Evolutionary conservation across 768 basidiomycete genomes (phyloP).

Genomic region (Termitomyces titanicus): DNA sequence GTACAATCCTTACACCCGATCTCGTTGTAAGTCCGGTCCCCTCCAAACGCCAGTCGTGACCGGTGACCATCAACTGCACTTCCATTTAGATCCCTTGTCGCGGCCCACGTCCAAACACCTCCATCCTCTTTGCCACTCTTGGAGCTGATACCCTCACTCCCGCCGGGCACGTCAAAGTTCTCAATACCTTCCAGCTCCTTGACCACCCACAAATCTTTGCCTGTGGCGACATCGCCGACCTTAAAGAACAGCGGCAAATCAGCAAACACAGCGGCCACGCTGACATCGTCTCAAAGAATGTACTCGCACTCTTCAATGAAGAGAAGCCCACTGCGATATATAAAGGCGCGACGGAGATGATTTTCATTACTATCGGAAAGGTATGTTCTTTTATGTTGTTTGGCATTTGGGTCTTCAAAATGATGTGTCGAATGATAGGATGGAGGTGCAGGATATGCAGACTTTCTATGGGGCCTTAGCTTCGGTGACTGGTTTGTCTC

Average conservation of each 20-base stretch:
- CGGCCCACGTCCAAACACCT: slow-evolving; percentile 47
- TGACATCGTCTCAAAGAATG: slow-evolving; percentile 42
- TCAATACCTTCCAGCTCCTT: slow-evolving; percentile 53
- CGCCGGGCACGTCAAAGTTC: slow-evolving; percentile 44
- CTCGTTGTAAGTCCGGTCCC: slow-evolving; percentile 45
- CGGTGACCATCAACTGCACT: not conserved
- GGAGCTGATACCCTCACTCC: slow-evolving; percentile 31
- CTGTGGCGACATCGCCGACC: slow-evolving; percentile 61
- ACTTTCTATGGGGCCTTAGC: slow-evolving; percentile 42
- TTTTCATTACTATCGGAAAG: slow-evolving; percentile 55
- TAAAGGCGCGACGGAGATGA: slow-evolving; percentile 47
- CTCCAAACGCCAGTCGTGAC: not conserved
- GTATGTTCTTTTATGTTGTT: slow-evolving; percentile 25
- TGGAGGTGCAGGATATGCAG: slow-evolving; percentile 38
- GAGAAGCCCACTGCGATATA: slow-evolving; percentile 32
- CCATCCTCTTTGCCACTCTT: slow-evolving; percentile 39
- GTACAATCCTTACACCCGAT: slow-evolving; percentile 47
- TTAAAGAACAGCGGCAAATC: slow-evolving; percentile 57
- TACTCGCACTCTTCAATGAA: slow-evolving; percentile 40
- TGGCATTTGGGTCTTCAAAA: not conserved
- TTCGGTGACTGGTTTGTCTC: slow-evolving; percentile 42
- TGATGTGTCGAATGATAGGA: slow-evolving; percentile 25
- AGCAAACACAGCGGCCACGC: slow-evolving; percentile 44
- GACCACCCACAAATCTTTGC: slow-evolving; percentile 57
- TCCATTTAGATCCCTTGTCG: slow-evolving; percentile 30